Evolutionary conservation across 148 eudicot species (phyloP), one percentile per base, ranked within the genome.

Genomic region (Fagopyrum homotropicum): DNA sequence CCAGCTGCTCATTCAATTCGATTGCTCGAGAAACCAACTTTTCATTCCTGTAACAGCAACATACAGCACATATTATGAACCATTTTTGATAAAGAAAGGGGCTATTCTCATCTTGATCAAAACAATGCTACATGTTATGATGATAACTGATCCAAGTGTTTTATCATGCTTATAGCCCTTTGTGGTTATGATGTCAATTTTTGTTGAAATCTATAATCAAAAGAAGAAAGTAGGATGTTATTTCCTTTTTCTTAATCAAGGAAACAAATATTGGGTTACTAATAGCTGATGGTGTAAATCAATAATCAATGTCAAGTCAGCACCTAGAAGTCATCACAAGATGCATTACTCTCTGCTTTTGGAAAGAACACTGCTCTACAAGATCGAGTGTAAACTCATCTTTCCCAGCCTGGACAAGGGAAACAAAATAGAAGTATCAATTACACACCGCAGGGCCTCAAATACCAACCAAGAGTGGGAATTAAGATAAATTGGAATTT

Each of bases 321-420:
- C 86, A 92, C 99, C 97, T 87, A 60, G 97, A 92, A 79, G 84
- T 85, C 85, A 95, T 82, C 57, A 86, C 91, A 78, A 95, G 91
- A 82, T 95, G 99, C 99, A 95, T 95, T 50, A 92, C 88, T 81
- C 86, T 82, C 78, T 95, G 93, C 87, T 95, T 95, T 72, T 95
- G 99, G 75, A 95, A 95, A 46, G 97, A 92, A 79, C 99, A 95
- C 79, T 95, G 99, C 82, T 95, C 99, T 82, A 95, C 99, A 77
- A 95, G 99, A 86, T 95, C 99, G 14, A 92, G 91, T n/a, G 99
- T 95, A 69, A 95, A 95, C 80, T 95, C 99, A 79, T 95, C 99
- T 86, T 89, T 95, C 69, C 96, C 97, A 59, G 81, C 92, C 99
- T 95, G 79, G 79, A 17, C 82, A 47, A 16, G 35, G n/a, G 54